phyloP scores from a whole-genome alignment of 202 grass and related monocot genomes.

The Hordeum pubiflorum region DNA sequence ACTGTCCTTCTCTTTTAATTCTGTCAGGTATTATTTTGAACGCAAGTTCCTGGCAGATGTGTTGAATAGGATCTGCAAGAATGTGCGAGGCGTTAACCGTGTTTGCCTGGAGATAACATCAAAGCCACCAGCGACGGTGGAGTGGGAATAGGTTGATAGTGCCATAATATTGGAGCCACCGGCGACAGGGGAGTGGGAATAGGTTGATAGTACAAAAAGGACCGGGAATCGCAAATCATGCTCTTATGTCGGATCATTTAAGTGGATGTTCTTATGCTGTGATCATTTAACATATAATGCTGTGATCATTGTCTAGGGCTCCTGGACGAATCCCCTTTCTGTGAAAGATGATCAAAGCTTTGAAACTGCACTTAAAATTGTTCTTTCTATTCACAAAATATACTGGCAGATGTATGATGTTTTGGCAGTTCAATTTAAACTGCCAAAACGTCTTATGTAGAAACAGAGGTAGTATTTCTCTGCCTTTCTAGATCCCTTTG shows the following conservation, averaged over 20 bases:
- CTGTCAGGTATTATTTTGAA: conserved; percentile 82
- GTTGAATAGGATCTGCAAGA: conserved; percentile 84
- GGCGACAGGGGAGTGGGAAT: too few relatives aligned
- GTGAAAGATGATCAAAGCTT: neutral
- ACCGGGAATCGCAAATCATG: neutral
- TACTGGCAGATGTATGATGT: too few relatives aligned
- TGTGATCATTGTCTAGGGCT: neutral
- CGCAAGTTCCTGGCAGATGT: conserved; percentile 65
- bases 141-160: conserved; percentile 52
- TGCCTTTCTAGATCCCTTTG: neutral
- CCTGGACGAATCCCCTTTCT: neutral
- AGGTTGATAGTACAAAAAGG: too few relatives aligned
- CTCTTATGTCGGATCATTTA: neutral
- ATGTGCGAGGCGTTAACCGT: conserved; percentile 64
- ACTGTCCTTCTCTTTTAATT: neutral
- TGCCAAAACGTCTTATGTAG: too few relatives aligned
- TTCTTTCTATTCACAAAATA: neutral
- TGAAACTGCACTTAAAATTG: neutral
- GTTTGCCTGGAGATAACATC: conserved; percentile 77
- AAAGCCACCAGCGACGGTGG: conserved; percentile 80
- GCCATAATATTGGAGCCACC: too few relatives aligned
- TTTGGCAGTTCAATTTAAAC: too few relatives aligned
- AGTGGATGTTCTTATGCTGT: neutral
- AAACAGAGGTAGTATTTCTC: neutral
- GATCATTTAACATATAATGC: too few relatives aligned